These are phyloP conservation scores for Venustampulla echinocandica DNA, from an alignment of 495 filamentous ascomycete genomes.

Conservation along the genomic window DNA sequence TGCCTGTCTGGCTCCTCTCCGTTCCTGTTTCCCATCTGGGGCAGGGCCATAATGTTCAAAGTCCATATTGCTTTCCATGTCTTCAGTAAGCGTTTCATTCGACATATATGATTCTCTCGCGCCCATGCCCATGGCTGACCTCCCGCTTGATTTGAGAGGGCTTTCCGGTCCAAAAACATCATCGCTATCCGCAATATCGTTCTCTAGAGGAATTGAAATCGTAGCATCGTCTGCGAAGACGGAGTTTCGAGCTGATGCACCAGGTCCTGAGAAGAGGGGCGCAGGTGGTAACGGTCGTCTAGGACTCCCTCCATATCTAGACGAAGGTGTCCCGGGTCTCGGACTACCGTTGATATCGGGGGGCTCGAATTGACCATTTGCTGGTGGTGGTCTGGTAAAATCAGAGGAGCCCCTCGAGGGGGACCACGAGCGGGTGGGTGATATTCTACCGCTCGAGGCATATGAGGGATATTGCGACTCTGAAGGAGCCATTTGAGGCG, in stretches of 20 bases:
- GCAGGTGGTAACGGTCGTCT: conserved; percentile 84
- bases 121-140: conserved; percentile 30
- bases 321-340: conserved; percentile 81
- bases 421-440: conserved; percentile 65
- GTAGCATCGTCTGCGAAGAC: conserved; percentile 44
- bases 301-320: conserved; percentile 76
- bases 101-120: conserved; percentile 53
- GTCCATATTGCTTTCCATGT: conserved; percentile 37
- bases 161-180: conserved; percentile 69
- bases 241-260: conserved; percentile 24
- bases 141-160: conserved; percentile 32
- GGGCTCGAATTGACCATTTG: conserved; percentile 68
- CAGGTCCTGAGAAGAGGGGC: conserved; percentile 62
- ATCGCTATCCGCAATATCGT: conserved; percentile 45
- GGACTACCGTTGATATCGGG: conserved; percentile 83
- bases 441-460: conserved; percentile 23
- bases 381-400: conserved; percentile 53
- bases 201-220: conserved; percentile 49
- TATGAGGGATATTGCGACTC: conserved; percentile 36
- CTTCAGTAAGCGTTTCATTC: conserved; percentile 47
- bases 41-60: conserved; percentile 78
- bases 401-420: conserved; percentile 56
- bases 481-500: conserved; percentile 38
- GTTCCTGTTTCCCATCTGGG: conserved; percentile 74
- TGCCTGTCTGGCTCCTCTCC: conserved; percentile 72